Evolutionary conservation across 192 early-diverging fungal species (phyloP), one percentile per base, ranked within the genome.

Genomic region (Coemansia sp.): DNA sequence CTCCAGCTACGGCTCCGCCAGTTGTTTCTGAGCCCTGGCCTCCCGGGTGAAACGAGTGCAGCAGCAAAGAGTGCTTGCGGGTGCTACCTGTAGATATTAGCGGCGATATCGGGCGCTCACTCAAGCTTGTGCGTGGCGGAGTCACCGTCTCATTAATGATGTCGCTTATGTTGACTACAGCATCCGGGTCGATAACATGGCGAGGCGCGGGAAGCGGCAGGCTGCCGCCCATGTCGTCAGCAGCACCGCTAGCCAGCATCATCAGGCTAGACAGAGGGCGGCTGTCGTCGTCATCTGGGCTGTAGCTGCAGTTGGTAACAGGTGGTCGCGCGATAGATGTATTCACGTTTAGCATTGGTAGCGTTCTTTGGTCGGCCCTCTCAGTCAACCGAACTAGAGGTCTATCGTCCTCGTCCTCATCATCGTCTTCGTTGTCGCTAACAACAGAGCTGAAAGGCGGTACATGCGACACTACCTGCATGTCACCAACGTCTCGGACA

Each of bases 191-290:
- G 3, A 62, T 43, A 1, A 81, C 57, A 34, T 65, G 73, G 4
- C 69, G 73, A 3, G 78, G 78, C 60, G 71, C 65, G 39, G 77
- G 77, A 6, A 81, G 64, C 7, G 78, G 78, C 56, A 81, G 37
- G 14, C 53, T 56, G 57, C 63, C 66, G 33, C 78, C 69, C 34
- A 75, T 48, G 3, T 81, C 78, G 14, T 75, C 78, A 37, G 33
- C 42, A 42, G 61, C 66, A 0, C 36, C 35, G 18, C 45, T 58
- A 26, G 69, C 63, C 45, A 70, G 66, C 53, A 69, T 33, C 14
- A 81, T 63, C 34, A 81, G 45, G 1, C 73, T 65, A 5, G 78
- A 81, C 26, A 81, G 60, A 16, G 78, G 78, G 66, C 69, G 78
- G 63, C 75, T 73, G 61, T 81, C 78, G 36, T 79, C 77, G 46